Evolutionary conservation across 2,329 filamentous ascomycete genomes (phyloP).

Genomic region (Metarhizium brunneum): DNA sequence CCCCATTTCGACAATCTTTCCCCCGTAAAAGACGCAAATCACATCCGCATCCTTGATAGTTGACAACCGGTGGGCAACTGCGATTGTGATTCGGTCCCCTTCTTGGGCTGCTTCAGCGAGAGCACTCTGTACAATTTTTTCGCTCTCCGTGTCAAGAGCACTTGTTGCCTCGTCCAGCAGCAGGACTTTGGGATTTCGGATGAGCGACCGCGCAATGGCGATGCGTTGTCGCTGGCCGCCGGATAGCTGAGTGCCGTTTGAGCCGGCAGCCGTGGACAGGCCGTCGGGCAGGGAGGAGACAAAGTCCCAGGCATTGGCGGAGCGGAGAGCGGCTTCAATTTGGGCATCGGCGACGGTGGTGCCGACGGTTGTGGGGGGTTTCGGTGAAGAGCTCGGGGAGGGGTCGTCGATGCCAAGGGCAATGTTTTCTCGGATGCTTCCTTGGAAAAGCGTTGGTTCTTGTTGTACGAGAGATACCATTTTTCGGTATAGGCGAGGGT

Average conservation of each 20-base stretch:
- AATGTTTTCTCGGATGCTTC: slow-evolving; percentile 78
- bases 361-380: no score
- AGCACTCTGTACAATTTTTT: slow-evolving; percentile 84
- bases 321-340: slow-evolving; percentile 33
- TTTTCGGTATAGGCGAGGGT: slow-evolving; percentile 40
- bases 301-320: slow-evolving; percentile 41
- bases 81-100: slow-evolving; percentile 85
- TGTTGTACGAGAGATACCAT: slow-evolving; percentile 48
- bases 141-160: slow-evolving; percentile 87
- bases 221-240: slow-evolving; percentile 12
- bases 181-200: slow-evolving; percentile 87
- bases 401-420: slow-evolving; percentile 10
- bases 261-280: slow-evolving; percentile 77
- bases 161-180: slow-evolving; percentile 92
- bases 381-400: slow-evolving; percentile 2
- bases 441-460: slow-evolving; percentile 62
- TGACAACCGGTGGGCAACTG: slow-evolving; percentile 82
- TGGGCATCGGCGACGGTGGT: slow-evolving; percentile 13
- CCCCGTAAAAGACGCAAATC: slow-evolving; percentile 52
- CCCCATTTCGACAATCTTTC: slow-evolving; percentile 47
- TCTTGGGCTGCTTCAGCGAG: slow-evolving; percentile 53
- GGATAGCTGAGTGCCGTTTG: slow-evolving; percentile 23
- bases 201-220: slow-evolving; percentile 18
- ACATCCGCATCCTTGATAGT: slow-evolving; percentile 70
- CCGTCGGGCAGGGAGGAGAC: slow-evolving; percentile 82